Conservation (phyloP, 2,329 filamentous ascomycete species). For the Aspergillus piperis region DNA sequence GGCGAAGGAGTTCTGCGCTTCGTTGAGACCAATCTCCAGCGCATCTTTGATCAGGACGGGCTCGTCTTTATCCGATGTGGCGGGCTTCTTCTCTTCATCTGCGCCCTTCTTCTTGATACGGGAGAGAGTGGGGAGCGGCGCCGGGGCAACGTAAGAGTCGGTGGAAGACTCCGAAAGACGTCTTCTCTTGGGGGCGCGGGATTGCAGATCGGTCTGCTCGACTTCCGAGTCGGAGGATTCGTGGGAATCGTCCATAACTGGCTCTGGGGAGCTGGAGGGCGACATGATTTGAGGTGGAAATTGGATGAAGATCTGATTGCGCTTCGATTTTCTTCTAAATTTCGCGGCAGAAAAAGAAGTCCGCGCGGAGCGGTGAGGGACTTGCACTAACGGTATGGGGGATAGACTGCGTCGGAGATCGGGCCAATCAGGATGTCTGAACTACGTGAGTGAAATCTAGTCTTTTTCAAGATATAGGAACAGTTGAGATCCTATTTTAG, state of each 20-base stretch:
- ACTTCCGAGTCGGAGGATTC: slow-evolving; percentile 19
- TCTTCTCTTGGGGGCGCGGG: slow-evolving; percentile 41
- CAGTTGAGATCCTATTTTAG: no score
- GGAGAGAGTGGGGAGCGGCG: slow-evolving; percentile 41
- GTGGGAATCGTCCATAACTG: slow-evolving; percentile 24
- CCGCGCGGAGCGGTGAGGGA: slow-evolving; percentile 28
- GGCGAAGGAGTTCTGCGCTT: slow-evolving; percentile 62
- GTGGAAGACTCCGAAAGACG: slow-evolving; percentile 42
- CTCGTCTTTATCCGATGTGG: slow-evolving; percentile 28
- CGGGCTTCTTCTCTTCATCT: slow-evolving; percentile 18
- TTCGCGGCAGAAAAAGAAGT: slow-evolving; percentile 38
- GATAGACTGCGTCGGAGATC: not conserved
- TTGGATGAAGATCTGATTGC: slow-evolving; percentile 13
- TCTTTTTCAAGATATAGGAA: no score
- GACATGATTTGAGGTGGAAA: slow-evolving; percentile 31
- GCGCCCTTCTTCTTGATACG: slow-evolving; percentile 44
- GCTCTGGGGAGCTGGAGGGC: slow-evolving; percentile 24
- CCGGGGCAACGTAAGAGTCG: slow-evolving; percentile 35
- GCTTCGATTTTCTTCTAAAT: slow-evolving; percentile 30
- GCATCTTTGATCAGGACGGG: slow-evolving; percentile 45
- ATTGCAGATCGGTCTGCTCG: slow-evolving; percentile 25
- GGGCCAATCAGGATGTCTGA: not conserved
- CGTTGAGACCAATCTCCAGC: slow-evolving; percentile 46
- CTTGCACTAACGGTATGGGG: not conserved
- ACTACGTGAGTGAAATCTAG: not conserved